These are phyloP conservation scores for Wickerhamomyces mucosus DNA, from an alignment of 805 yeast genomes.

Conservation along the genomic window DNA sequence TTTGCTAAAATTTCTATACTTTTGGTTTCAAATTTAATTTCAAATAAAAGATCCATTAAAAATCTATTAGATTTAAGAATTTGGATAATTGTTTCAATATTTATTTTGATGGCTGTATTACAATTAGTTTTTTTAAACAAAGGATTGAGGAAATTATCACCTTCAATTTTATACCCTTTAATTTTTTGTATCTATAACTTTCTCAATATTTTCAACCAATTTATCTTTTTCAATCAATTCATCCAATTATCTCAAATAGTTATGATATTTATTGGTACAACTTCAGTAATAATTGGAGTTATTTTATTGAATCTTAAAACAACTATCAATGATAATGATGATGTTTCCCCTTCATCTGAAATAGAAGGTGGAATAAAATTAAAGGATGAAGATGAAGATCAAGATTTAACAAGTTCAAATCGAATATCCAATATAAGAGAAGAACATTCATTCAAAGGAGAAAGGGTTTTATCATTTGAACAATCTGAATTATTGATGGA, in stretches of 20 bases:
- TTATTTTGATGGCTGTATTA: conserved; percentile 54
- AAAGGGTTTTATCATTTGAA: conserved; percentile 38
- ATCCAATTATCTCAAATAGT: conserved; percentile 25
- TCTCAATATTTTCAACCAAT: conserved; percentile 54
- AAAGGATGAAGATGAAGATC: conserved; percentile 8
- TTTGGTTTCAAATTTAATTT: conserved; percentile 39
- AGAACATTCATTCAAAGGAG: conserved; percentile 1
- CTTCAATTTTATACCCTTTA: conserved; percentile 74
- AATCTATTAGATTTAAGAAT: conserved; percentile 32
- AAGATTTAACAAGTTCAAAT: conserved; percentile 30
- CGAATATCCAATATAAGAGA: conserved; percentile 23
- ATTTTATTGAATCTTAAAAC: conserved; percentile 40
- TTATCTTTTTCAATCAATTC: conserved; percentile 46
- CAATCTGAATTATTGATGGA: conserved; percentile 41
- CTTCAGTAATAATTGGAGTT: conserved; percentile 46
- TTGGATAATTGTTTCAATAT: conserved; percentile 42
- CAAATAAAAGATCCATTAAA: conserved; percentile 21
- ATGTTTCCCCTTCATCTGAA: conserved; percentile 2
- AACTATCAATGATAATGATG: conserved; percentile 23
- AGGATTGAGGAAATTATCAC: conserved; percentile 61
- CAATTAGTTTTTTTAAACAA: conserved; percentile 68
- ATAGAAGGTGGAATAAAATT: conserved; percentile 11
- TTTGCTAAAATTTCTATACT: conserved; percentile 82
- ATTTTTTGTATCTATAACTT: conserved; percentile 79
- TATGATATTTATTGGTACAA: conserved; percentile 40